Evolutionary conservation across 345 rosid species (phyloP).

Genomic region (Hypericum perforatum): DNA sequence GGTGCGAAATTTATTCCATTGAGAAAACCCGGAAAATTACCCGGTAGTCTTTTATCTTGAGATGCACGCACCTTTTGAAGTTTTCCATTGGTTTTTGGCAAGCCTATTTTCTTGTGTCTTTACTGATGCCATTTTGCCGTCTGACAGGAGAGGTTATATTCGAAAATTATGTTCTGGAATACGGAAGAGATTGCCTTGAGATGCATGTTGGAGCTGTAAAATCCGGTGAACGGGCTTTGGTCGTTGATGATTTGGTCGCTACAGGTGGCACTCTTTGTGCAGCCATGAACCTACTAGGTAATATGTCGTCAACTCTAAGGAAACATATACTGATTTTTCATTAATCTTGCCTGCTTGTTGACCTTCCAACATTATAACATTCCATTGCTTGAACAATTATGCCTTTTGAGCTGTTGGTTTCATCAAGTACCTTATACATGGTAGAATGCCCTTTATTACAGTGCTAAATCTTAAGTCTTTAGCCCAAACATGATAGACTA

Average conservation of each 20-base stretch:
- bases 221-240: constrained; percentile 66
- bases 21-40: constrained; percentile 84
- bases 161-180: constrained; percentile 75
- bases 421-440: no score
- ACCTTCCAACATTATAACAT: background rate
- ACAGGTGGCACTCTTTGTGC: constrained; percentile 96
- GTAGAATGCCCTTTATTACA: no score
- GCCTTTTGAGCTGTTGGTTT: no score
- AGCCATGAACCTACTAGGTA: constrained; percentile 89
- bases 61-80: background rate
- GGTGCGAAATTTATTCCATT: constrained; percentile 96
- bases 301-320: constrained; percentile 2
- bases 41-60: constrained; percentile 38
- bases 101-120: background rate
- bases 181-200: constrained; percentile 80
- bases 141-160: constrained; percentile 69
- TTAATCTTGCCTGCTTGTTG: background rate
- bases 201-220: constrained; percentile 90
- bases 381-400: no score
- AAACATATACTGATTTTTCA: background rate
- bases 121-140: background rate
- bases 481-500: no score
- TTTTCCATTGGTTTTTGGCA: background rate
- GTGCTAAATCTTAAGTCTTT: no score
- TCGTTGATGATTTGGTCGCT: constrained; percentile 85